Base-by-base conservation (phyloP, 2,329 filamentous ascomycete genomes). In the Epichloe typhina region DNA sequence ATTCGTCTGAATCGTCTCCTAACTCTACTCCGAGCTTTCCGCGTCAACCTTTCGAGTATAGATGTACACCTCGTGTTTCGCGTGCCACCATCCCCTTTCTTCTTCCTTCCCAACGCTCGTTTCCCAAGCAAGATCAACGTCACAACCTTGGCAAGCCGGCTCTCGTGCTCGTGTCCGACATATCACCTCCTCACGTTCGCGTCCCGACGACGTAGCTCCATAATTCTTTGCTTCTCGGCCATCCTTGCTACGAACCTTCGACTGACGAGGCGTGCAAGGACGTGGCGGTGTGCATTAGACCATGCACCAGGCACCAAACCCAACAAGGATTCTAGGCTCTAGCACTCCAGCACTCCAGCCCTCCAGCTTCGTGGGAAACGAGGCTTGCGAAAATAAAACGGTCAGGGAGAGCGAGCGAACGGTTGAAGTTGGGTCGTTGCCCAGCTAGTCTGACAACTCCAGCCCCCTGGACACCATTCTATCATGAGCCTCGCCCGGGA, bases 231-330 rank as follows among this genome's bases (percentile, higher is more conserved):
- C 7, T 41, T 23, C 23, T 21, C 13, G 9, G 41, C 41, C 41
- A 38, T 40, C 11, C 37, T 38, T 23, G 8, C 31, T 33, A 17
- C 31, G 17, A 39, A 36, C 3, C 7, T 19, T 38, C 21, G 26
- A 31, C 13, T 12, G 43, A 47, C 39, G 38, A 47, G 26, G 31
- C 38, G 44, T 47, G 39, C 21, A 37, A 13, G 15, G 44, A n/a
- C 39, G 23, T 51, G 39, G 50, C 50, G 50, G 50, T 51, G 50
- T 51, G 50, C 45, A 26, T 51, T 38, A 44, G 23, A 37, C 50
- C 45, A 51, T 51, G 50, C 45, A 41, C 21, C 38, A 31, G n/a
- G n/a, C 35, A 47, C 35, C 39, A 12, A 47, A 43, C 13, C 19
- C 40, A 43, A 35, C 45, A 47, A 44, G 50, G 50, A 12, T 47